Conservation (phyloP, 371 early-diverging fungal species). For the Dichotomocladium elegans region DNA sequence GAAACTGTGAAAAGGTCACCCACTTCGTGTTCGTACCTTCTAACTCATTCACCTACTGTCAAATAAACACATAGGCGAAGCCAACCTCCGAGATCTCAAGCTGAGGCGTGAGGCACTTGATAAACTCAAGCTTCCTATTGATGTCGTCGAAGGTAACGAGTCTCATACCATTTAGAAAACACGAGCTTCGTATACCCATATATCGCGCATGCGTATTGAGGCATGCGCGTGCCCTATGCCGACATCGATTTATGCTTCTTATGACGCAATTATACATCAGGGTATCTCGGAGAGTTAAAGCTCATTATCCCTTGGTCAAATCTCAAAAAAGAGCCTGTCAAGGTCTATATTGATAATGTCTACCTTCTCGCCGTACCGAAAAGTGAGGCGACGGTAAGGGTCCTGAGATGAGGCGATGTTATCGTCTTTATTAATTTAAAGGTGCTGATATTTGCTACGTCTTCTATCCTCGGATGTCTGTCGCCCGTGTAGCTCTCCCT, state of each 20-base stretch:
- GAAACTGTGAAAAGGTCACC: no score
- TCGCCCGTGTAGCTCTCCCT: constrained; percentile 30
- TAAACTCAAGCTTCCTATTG: constrained; percentile 81
- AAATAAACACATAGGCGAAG: constrained; percentile 63
- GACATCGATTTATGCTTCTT: not conserved
- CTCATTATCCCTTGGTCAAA: constrained; percentile 87
- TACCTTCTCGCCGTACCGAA: constrained; percentile 74
- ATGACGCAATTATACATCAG: no score
- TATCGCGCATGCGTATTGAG: not conserved
- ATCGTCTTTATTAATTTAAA: not conserved
- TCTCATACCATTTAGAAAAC: no score
- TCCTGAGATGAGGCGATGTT: not conserved
- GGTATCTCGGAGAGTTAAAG: constrained; percentile 78
- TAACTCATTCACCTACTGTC: constrained; percentile 1
- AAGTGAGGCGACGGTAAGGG: constrained; percentile 43
- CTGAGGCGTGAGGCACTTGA: constrained; percentile 76
- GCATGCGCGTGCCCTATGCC: not conserved
- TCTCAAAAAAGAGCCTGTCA: constrained; percentile 80
- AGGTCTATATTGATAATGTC: constrained; percentile 72
- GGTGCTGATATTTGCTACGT: not conserved
- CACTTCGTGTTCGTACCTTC: not conserved
- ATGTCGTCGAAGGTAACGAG: constrained; percentile 70
- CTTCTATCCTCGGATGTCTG: not conserved
- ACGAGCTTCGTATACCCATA: no score
- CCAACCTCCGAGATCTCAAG: constrained; percentile 72